Percentiles rank a stretch among this genome's conserved stretches.
Evolutionary conservation across 495 filamentous ascomycete genomes (phyloP).

Genomic region (Tuber aestivum): DNA sequence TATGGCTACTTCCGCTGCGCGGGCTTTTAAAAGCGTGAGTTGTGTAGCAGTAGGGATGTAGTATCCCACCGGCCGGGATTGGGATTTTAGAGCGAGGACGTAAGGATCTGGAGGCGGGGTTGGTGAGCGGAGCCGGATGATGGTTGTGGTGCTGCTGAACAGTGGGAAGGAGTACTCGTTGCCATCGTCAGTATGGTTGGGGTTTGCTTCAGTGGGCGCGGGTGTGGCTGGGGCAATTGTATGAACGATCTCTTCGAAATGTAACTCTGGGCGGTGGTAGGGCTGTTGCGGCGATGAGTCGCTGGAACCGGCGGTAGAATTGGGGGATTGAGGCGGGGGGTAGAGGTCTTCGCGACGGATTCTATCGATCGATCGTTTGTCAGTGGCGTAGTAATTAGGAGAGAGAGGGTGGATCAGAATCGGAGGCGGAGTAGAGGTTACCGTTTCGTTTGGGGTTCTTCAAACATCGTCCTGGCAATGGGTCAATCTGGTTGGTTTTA

Average conservation of each 20-base stretch:
- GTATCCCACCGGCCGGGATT: constrained; percentile 17
- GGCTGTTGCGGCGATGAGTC: background rate
- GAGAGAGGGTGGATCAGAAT: background rate
- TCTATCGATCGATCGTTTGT: constrained; percentile 4
- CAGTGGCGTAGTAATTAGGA: background rate
- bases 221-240: background rate
- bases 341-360: constrained; percentile 29
- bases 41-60: constrained; percentile 21
- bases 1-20: background rate
- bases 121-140: constrained; percentile 18
- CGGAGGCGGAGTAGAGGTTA: background rate
- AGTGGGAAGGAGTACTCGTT: constrained; percentile 28
- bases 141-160: constrained; percentile 24
- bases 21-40: background rate
- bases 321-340: constrained; percentile 5
- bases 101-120: constrained; percentile 26
- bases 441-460: constrained; percentile 35
- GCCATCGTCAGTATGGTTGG: background rate
- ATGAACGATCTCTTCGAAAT: constrained; percentile 18
- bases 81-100: constrained; percentile 19
- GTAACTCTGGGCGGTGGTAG: constrained; percentile 26
- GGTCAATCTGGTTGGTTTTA: background rate
- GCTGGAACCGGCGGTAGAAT: background rate
- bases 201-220: background rate
- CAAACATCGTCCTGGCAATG: constrained; percentile 12